Conservation (phyloP, 75 land plant genomes). For the Cryptomeria japonica region DNA sequence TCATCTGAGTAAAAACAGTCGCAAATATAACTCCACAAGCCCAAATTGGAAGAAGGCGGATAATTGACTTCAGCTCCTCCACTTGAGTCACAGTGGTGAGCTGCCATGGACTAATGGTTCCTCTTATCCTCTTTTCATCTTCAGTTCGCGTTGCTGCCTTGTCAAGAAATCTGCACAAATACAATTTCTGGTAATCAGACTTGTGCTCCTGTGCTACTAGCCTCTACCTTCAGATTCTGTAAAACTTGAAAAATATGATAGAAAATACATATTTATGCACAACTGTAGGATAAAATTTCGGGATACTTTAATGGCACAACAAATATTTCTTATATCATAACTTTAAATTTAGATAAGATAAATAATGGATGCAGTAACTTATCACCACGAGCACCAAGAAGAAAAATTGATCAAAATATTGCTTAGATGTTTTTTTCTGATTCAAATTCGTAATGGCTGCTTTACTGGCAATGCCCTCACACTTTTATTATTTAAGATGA, state of each 20-base stretch:
- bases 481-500: too few species aligned
- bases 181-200: not conserved
- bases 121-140: not conserved
- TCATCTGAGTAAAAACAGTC: constrained; percentile 68
- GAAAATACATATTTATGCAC: not conserved
- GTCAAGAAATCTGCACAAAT: constrained; percentile 38
- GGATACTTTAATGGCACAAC: not conserved
- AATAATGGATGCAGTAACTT: not conserved
- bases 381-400: not conserved
- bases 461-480: too few species aligned
- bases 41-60: constrained; percentile 66
- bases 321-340: not conserved
- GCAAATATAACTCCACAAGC: constrained; percentile 52
- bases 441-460: not conserved
- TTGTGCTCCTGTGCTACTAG: not conserved
- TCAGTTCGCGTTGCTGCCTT: constrained; percentile 35
- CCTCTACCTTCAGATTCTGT: not conserved
- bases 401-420: not conserved
- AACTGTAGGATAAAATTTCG: not conserved
- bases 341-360: not conserved
- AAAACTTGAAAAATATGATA: not conserved
- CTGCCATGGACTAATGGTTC: constrained; percentile 34
- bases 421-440: not conserved
- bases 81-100: constrained; percentile 76
- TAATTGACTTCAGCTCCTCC: constrained; percentile 61